These are phyloP conservation scores for Lactarius evosmus DNA, from an alignment of 768 basidiomycete genomes.

Conservation along the genomic window DNA sequence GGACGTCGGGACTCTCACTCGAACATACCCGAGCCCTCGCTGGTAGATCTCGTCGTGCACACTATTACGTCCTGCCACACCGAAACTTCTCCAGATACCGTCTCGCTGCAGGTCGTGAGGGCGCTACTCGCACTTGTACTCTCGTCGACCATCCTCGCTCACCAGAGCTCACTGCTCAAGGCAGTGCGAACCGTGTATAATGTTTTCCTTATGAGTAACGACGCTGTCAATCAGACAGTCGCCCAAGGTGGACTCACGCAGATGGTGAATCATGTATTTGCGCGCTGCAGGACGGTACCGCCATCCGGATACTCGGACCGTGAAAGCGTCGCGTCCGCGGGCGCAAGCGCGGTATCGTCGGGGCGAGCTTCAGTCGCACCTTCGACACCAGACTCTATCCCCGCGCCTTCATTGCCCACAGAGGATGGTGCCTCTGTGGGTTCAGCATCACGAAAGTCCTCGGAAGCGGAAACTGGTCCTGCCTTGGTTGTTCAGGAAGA, in stretches of 20 bases:
- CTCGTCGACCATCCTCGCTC: slow-evolving; percentile 82
- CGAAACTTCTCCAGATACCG: slow-evolving; percentile 82
- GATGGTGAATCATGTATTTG: slow-evolving; percentile 97
- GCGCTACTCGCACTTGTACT: slow-evolving; percentile 86
- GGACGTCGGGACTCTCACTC: slow-evolving; percentile 41
- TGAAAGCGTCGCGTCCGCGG: slow-evolving; percentile 14
- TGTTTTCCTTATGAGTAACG: slow-evolving; percentile 87
- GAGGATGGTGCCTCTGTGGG: slow-evolving; percentile 1
- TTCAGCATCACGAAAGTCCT: not conserved
- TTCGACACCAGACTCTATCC: slow-evolving; percentile 25
- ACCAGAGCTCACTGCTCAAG: slow-evolving; percentile 94
- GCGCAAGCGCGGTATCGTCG: slow-evolving; percentile 19
- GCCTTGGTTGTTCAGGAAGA: slow-evolving; percentile 5
- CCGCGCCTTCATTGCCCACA: slow-evolving; percentile 20
- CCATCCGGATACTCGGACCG: slow-evolving; percentile 24
- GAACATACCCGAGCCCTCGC: slow-evolving; percentile 56
- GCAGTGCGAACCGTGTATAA: slow-evolving; percentile 98
- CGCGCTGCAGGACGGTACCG: slow-evolving; percentile 56
- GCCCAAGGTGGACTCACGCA: slow-evolving; percentile 97
- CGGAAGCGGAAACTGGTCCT: slow-evolving; percentile 3
- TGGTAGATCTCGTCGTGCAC: slow-evolving; percentile 91
- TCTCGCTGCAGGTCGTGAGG: slow-evolving; percentile 96
- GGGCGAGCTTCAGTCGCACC: slow-evolving; percentile 18
- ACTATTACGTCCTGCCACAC: slow-evolving; percentile 92
- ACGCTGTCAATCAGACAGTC: slow-evolving; percentile 94